Evolutionary conservation across 306 rosid genomes (phyloP), one percentile per base, ranked within the genome.

Genomic region (Lupinus albus): DNA sequence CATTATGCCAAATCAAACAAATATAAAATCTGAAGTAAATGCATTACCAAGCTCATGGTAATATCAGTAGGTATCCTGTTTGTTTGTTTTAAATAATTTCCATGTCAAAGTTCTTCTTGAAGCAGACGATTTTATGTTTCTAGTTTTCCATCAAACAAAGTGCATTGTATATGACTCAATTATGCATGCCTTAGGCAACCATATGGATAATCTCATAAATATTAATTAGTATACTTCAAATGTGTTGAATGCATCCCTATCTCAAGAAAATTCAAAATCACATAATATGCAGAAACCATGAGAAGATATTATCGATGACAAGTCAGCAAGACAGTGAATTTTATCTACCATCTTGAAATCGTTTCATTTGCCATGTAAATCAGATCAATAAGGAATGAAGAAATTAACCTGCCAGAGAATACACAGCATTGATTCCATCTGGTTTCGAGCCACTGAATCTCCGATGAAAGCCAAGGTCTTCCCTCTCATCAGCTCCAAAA

Each of bases 381-480:
- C 54, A 71, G 69, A 67, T 70, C 72, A 64, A 53, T 15, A 57
- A 53, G 63, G 68, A 60, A 21, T 6, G 20, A 45, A 38, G 59
- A 45, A 41, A 71, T 81, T 68, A 78, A 83, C 99, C 97, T 93
- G 96, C 97, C 97, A 89, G 65, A 93, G 93, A 44, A 85, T 76
- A 82, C 99, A 93, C 68, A 93, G 62, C 84, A 93, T 49, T 59
- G 99, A 88, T 74, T 90, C 99, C 97, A 93, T 90, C 78, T 93
- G 99, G 75, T 93, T 93, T 68, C 99, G 89, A 73, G 96, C 91
- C 32, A 93, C 97, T 1, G 99, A 93, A 74, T 93, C 99, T 14
- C 99, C 99, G 41, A 93, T 79, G 67, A 88, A 93, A 73, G 99
- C 97, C 76, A 93, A 65, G 17, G 99, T 93, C 82, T 89, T 93